A percentile compares a stretch with the other conserved stretches of the same genome.
Conservation (phyloP, 352 stramenopile genomes). For the Phytophthora meadii region DNA sequence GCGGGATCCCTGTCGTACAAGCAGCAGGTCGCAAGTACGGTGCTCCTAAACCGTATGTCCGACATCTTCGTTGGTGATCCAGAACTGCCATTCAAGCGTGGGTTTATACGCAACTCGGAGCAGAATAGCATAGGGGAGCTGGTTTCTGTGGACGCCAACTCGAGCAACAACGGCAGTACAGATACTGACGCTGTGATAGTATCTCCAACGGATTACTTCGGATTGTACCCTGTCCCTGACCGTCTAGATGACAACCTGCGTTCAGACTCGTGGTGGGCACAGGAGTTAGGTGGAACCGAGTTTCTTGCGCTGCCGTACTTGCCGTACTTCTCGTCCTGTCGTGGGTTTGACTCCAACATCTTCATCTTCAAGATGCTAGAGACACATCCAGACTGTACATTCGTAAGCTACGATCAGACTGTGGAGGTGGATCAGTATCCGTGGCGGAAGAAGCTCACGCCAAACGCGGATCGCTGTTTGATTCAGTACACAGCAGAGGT, state of each 20-base stretch:
- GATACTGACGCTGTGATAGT: constrained; percentile 32
- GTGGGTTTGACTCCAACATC: constrained; percentile 95
- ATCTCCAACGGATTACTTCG: constrained; percentile 64
- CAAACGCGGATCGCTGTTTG: constrained; percentile 84
- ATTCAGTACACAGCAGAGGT: constrained; percentile 60
- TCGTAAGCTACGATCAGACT: constrained; percentile 89
- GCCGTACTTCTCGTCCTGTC: constrained; percentile 96
- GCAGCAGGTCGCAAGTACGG: constrained; percentile 75
- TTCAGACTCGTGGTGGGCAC: constrained; percentile 78
- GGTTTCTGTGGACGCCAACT: constrained; percentile 16
- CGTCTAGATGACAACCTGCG: constrained; percentile 45
- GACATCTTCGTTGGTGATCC: constrained; percentile 94
- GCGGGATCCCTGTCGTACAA: constrained; percentile 59
- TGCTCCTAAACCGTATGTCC: constrained; percentile 92
- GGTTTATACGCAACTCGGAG: constrained; percentile 66
- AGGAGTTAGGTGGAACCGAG: constrained; percentile 60
- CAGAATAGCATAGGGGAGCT: constrained; percentile 60
- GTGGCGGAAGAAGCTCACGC: constrained; percentile 85
- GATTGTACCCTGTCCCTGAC: constrained; percentile 54
- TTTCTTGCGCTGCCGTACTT: constrained; percentile 95
- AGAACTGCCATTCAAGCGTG: constrained; percentile 50
- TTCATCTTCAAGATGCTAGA: constrained; percentile 94
- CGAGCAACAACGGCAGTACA: constrained; percentile 22
- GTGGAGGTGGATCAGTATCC: constrained; percentile 93
- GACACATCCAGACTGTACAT: constrained; percentile 93